Conservation (phyloP, 2,329 filamentous ascomycete species). For the Pyrenophora seminiperda region DNA sequence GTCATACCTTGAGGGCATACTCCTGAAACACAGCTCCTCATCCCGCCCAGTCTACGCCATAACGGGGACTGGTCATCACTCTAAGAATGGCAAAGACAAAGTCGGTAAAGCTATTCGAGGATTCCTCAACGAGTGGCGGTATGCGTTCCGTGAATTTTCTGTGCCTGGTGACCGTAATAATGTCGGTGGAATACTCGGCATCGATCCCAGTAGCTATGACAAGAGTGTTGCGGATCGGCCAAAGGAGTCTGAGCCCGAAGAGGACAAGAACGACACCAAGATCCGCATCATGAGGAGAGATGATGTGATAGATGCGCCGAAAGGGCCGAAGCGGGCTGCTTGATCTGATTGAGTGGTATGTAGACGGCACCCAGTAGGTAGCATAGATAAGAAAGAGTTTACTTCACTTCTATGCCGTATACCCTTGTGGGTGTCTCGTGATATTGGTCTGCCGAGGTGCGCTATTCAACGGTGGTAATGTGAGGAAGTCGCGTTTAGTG, state of each 20-base stretch:
- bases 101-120: slow-evolving; percentile 90
- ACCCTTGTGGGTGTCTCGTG: neutral
- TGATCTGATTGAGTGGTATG: slow-evolving; percentile 18
- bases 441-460: neutral
- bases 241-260: slow-evolving; percentile 41
- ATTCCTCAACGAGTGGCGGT: slow-evolving; percentile 94
- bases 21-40: slow-evolving; percentile 78
- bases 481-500: slow-evolving; percentile 18
- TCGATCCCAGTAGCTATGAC: slow-evolving; percentile 66
- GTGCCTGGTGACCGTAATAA: slow-evolving; percentile 94
- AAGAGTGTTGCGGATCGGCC: slow-evolving; percentile 47
- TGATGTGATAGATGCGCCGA: slow-evolving; percentile 44
- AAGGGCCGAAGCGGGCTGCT: slow-evolving; percentile 42
- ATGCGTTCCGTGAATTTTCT: slow-evolving; percentile 93
- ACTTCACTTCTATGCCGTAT: slow-evolving; percentile 14
- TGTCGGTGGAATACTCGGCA: slow-evolving; percentile 67
- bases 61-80: slow-evolving; percentile 94
- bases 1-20: slow-evolving; percentile 85
- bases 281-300: slow-evolving; percentile 48
- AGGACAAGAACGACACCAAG: slow-evolving; percentile 42
- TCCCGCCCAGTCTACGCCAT: slow-evolving; percentile 86
- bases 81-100: slow-evolving; percentile 98
- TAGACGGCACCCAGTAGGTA: slow-evolving; percentile 25
- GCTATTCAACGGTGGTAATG: neutral
- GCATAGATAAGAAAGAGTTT: slow-evolving; percentile 37